Evolutionary conservation across 805 yeast species (phyloP), one percentile per base, ranked within the genome.

Genomic region (Saccharomycopsis babjevae): DNA sequence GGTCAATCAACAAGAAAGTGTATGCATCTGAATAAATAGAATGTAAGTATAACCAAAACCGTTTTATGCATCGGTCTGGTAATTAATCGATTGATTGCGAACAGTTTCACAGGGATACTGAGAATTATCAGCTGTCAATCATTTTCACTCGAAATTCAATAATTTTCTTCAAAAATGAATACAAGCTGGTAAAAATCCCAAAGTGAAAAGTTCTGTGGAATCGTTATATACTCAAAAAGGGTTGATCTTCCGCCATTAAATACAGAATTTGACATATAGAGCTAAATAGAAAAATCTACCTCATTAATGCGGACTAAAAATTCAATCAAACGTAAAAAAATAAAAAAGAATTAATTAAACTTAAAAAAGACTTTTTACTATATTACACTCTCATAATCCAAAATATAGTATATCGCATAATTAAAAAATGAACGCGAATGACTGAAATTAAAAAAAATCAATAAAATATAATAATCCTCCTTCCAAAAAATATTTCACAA

Each of bases 1-100:
- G 64, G 16, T n/a, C 39, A 4, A 58, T 62, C 28, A 15, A 22
- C 18, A 59, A 62, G 42, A 46, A 57, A 25, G 20, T 5, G 25
- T 36, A 8, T 62, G 57, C 25, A 54, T 54, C n/a, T n/a, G 28
- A n/a, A 58, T 34, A 56, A 56, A 10, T 46, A 46, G 16, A 46
- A 46, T 46, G 52, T 46, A 46, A 46, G 52, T 46, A 46, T 8
- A 46, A 6, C n/a, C 30, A 46, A 18, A 40, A 22, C 20, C 15
- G 20, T 20, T 46, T 22, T 16, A 18, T 6, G 25, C 38, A 34
- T 46, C 3, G 32, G 10, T 10, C 32, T 46, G 22, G 52, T 46
- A 46, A 13, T 34, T 4, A 7, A 13, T 10, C 2, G 38, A 34
- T 13, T 34, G 38, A 34, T 34, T 10, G 15, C 10, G 38, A 34